Evolutionary conservation across 352 stramenopile species (phyloP).

Genomic region (Pythium chondricola): DNA sequence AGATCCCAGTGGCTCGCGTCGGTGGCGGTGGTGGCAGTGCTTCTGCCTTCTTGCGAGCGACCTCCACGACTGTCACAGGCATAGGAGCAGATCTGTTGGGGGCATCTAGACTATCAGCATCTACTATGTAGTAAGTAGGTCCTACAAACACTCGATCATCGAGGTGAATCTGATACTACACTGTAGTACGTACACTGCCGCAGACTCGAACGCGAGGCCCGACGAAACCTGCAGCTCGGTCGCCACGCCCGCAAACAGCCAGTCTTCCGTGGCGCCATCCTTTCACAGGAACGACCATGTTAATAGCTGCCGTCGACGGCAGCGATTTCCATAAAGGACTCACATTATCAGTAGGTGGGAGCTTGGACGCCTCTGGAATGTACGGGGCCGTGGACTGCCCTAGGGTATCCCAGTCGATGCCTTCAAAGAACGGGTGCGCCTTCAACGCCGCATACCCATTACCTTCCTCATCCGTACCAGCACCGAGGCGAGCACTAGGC

Average conservation of each 20-base stretch:
- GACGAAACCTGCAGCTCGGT: constrained; percentile 85
- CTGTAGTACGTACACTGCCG: constrained; percentile 21
- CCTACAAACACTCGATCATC: no score
- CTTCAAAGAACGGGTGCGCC: constrained; percentile 78
- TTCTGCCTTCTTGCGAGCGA: constrained; percentile 65
- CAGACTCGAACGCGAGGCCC: constrained; percentile 59
- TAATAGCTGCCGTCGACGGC: no score
- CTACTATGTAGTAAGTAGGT: no score
- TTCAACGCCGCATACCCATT: constrained; percentile 74
- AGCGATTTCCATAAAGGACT: no score
- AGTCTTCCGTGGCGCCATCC: constrained; percentile 85
- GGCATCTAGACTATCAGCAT: no score
- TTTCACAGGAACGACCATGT: no score
- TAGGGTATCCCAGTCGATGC: constrained; percentile 65
- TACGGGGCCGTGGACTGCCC: constrained; percentile 48
- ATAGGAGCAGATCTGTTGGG: constrained; percentile 15
- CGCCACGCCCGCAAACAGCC: constrained; percentile 81
- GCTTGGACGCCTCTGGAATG: constrained; percentile 41
- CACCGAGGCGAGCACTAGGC: constrained; percentile 57
- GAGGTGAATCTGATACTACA: no score
- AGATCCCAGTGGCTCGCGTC: constrained; percentile 70
- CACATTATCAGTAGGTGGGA: constrained; percentile 73
- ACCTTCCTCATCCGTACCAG: constrained; percentile 61
- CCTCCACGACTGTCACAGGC: constrained; percentile 69
- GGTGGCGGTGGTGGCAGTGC: constrained; percentile 50